Base-by-base conservation (phyloP, 768 basidiomycete genomes). In the Tricholoma sp. region DNA sequence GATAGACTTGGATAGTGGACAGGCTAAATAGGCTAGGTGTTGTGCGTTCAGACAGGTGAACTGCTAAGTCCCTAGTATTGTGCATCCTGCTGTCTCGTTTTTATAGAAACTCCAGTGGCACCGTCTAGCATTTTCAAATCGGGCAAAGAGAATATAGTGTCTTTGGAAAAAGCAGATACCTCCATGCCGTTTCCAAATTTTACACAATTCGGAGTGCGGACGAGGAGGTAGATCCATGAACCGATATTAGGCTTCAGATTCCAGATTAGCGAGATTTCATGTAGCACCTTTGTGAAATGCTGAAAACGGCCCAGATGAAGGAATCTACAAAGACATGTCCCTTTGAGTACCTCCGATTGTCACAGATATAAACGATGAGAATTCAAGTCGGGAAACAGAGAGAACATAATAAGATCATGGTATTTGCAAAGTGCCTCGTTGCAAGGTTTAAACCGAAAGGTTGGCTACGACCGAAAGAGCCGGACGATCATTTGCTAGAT, bases 221-320 rank as follows among this genome's bases (percentile, higher is more conserved):
- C 60, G 60, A 63, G 59, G 53, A 61, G 61, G 52, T 55, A 69
- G 71, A 72, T 72, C 69, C 61, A 62, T 55, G 49, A 57, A 56
- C 64, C 63, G 62, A 66, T 65, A 64, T 66, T 61, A 68, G 65
- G 62, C 62, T 60, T 59, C 60, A 69, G 69, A 70, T 67, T 66
- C 51, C 60, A 64, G 74, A 73, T 75, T 72, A 60, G 69, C 69
- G 71, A 73, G 61, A 67, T 67, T 68, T 62, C 63, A 56, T 63
- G 65, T 67, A 66, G 63, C 63, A 67, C 50, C 56, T 57, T 59
- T 61, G 58, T 63, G 60, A 59, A 18, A 3, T 14, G 18, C 3
- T 29, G n/a, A 64, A 60, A 54, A 16, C 55, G 43, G 61, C 47
- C 53, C 57, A 21, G 56, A 54, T 32, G 52, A 57, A 60, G 31